phyloP scores from a whole-genome alignment of 1,139 yeast species.

The Yamadazyma aaseri region DNA sequence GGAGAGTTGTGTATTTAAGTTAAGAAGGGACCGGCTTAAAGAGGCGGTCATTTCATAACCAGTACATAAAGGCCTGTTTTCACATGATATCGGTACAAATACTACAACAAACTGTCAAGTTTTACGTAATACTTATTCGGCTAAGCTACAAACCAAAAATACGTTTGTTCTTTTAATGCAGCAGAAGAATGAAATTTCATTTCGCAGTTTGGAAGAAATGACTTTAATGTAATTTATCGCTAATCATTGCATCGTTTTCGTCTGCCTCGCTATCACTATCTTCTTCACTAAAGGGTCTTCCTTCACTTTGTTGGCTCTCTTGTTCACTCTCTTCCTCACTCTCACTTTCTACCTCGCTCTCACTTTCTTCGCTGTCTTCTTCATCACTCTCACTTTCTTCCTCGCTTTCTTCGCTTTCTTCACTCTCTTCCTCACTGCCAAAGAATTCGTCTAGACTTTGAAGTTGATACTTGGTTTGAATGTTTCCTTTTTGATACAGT shows the following conservation, averaged over 20 bases:
- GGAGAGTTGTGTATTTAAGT: no score
- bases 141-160: no score
- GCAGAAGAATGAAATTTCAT: no score
- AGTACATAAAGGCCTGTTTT: no score
- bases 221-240: no score
- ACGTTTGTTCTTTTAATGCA: no score
- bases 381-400: slow-evolving; percentile 7
- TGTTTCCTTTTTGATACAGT: slow-evolving; percentile 13
- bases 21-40: no score
- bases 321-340: slow-evolving; percentile 3
- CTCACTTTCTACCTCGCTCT: slow-evolving; percentile 3
- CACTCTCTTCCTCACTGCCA: slow-evolving; percentile 46
- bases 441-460: slow-evolving; percentile 88
- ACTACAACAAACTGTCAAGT: no score
- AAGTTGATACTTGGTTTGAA: slow-evolving; percentile 44
- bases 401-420: slow-evolving; percentile 16
- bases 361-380: slow-evolving; percentile 4
- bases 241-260: not conserved
- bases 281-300: not conserved
- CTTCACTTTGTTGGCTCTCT: slow-evolving; percentile 1
- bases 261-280: not conserved
- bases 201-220: no score
- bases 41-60: no score
- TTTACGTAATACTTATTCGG: no score
- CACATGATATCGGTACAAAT: no score